Percentiles rank a stretch among this genome's conserved stretches.
These are phyloP conservation scores for Astragalus glycyphyllos DNA, from an alignment of 306 rosid genomes.

Conservation along the genomic window DNA sequence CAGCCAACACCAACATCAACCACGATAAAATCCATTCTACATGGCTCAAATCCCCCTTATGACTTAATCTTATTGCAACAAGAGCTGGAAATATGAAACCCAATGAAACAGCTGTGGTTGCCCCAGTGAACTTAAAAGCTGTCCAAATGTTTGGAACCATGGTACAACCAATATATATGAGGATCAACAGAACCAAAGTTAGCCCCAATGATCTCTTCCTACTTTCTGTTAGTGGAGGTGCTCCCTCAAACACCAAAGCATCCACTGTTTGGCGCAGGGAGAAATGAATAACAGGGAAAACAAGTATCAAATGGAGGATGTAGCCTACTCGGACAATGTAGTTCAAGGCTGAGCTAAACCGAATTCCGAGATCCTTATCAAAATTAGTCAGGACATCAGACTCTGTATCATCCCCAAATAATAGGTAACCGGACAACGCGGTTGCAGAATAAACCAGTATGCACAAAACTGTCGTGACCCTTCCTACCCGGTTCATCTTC, in stretches of 20 bases:
- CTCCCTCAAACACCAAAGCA: constrained; percentile 70
- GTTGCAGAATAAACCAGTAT: constrained; percentile 76
- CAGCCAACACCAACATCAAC: constrained; percentile 74
- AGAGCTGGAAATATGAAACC: constrained; percentile 91
- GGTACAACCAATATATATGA: constrained; percentile 87
- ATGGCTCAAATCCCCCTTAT: constrained; percentile 57
- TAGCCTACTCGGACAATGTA: constrained; percentile 85
- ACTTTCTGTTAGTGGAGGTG: constrained; percentile 80
- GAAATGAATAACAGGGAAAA: constrained; percentile 94
- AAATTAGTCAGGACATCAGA: constrained; percentile 88
- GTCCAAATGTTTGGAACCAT: constrained; percentile 96
- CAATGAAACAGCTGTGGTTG: constrained; percentile 87
- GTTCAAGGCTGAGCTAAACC: constrained; percentile 74
- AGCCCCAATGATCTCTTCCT: constrained; percentile 75
- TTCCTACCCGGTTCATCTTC: constrained; percentile 89
- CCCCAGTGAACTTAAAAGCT: constrained; percentile 95
- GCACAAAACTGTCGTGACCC: constrained; percentile 82
- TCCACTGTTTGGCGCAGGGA: constrained; percentile 84
- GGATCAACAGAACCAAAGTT: constrained; percentile 72
- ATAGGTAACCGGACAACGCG: constrained; percentile 78
- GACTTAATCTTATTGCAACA: constrained; percentile 69
- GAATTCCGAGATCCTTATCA: constrained; percentile 81
- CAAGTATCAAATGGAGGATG: constrained; percentile 91
- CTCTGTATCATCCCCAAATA: constrained; percentile 85
- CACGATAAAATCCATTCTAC: constrained; percentile 65